These are phyloP conservation scores for Mycena epipterygia DNA, from an alignment of 768 basidiomycete genomes.

Conservation along the genomic window DNA sequence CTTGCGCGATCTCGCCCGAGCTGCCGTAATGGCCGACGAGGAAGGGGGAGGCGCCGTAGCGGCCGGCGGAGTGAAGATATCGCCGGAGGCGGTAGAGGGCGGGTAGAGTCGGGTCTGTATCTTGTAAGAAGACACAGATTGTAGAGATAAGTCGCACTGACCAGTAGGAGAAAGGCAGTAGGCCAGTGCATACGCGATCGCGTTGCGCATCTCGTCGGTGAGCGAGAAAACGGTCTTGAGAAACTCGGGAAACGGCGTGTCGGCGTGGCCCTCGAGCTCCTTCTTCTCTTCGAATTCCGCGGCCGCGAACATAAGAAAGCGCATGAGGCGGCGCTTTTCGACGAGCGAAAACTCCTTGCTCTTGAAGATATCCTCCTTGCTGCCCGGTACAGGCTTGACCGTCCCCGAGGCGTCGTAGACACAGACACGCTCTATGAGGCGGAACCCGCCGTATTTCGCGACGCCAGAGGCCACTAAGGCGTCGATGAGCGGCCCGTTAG, in stretches of 20 bases:
- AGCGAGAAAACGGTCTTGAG: constrained; percentile 76
- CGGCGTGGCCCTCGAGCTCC: constrained; percentile 69
- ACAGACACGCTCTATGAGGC: constrained; percentile 79
- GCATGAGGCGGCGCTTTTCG: constrained; percentile 93
- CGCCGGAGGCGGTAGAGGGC: constrained; percentile 78
- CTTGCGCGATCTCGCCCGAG: constrained; percentile 92
- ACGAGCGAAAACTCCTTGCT: constrained; percentile 79
- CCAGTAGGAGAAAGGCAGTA: constrained; percentile 74
- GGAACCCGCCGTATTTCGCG: constrained; percentile 91
- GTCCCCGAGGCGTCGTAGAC: constrained; percentile 65
- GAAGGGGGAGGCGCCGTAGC: constrained; percentile 88
- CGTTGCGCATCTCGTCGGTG: constrained; percentile 65
- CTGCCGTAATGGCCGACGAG: constrained; percentile 97
- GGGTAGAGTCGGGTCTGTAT: constrained; percentile 73
- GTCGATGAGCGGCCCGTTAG: constrained; percentile 83
- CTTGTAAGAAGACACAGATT: not conserved
- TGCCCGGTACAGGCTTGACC: constrained; percentile 82
- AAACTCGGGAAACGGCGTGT: constrained; percentile 72
- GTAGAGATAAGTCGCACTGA: constrained; percentile 45
- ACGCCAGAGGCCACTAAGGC: constrained; percentile 87
- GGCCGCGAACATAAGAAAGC: constrained; percentile 86
- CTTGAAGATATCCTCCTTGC: constrained; percentile 95
- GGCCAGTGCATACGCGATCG: constrained; percentile 85
- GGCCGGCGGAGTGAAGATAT: constrained; percentile 84
- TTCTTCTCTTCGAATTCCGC: constrained; percentile 77